phyloP scores from a whole-genome alignment of 2,329 filamentous ascomycete species.

The Bimuria novae-zelandiae region DNA sequence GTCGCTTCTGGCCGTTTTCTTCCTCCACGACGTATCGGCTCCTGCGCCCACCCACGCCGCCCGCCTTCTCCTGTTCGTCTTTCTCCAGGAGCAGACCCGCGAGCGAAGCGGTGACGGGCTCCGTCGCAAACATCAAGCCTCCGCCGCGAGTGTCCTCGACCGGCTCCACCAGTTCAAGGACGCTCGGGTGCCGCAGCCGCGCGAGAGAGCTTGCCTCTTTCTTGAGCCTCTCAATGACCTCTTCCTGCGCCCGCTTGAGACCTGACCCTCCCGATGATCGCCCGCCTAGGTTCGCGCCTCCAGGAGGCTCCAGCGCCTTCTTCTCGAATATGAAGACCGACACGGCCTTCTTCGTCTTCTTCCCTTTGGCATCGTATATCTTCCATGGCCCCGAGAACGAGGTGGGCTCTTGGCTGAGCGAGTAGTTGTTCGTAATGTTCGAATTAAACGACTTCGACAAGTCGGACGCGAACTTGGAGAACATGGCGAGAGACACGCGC shows the following conservation, averaged over 20 bases:
- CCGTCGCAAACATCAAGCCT: constrained; percentile 93
- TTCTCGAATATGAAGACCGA: constrained; percentile 95
- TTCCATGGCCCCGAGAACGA: constrained; percentile 92
- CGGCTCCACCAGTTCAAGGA: constrained; percentile 90
- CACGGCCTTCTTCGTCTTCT: constrained; percentile 84
- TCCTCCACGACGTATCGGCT: constrained; percentile 84
- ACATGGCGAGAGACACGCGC: constrained; percentile 65
- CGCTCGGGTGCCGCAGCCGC: constrained; percentile 84
- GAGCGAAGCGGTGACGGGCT: constrained; percentile 87
- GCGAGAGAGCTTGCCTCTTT: constrained; percentile 90
- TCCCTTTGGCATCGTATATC: constrained; percentile 97
- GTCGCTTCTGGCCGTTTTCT: constrained; percentile 68
- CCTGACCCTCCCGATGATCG: constrained; percentile 65
- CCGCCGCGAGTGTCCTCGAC: constrained; percentile 92
- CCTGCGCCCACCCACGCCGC: constrained; percentile 69
- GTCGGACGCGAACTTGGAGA: constrained; percentile 66
- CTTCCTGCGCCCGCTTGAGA: constrained; percentile 81
- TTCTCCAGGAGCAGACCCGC: constrained; percentile 82
- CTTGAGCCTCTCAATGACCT: constrained; percentile 87
- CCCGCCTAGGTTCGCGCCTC: constrained; percentile 60
- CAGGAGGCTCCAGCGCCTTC: constrained; percentile 76
- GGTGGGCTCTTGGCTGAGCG: constrained; percentile 74
- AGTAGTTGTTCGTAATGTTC: constrained; percentile 92
- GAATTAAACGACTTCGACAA: constrained; percentile 90
- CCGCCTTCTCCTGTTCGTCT: constrained; percentile 77